Evolutionary conservation across 768 basidiomycete genomes (phyloP).

Genomic region (Lactarius vividus): DNA sequence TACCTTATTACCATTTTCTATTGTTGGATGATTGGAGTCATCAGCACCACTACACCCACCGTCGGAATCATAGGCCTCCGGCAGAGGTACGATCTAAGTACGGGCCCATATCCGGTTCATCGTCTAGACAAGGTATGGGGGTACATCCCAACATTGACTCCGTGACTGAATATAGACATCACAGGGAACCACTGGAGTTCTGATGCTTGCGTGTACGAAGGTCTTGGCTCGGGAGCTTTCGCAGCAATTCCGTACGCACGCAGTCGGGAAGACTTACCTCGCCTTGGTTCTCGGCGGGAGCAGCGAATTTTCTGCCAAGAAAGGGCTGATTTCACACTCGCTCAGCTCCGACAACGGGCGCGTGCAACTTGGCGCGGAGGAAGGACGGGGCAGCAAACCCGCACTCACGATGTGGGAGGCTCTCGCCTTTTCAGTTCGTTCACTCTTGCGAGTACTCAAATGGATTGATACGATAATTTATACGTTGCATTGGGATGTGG

Average conservation of each 20-base stretch:
- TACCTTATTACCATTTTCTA: neutral
- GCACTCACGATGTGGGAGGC: conserved; percentile 26
- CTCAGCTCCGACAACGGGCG: conserved; percentile 22
- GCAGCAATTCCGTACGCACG: conserved; percentile 22
- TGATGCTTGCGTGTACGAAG: conserved; percentile 26
- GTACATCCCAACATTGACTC: neutral
- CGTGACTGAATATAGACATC: neutral
- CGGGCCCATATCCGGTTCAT: conserved; percentile 26
- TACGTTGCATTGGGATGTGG: neutral
- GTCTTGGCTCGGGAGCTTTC: conserved; percentile 21
- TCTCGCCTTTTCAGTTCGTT: conserved; percentile 26
- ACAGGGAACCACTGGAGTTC: conserved; percentile 26
- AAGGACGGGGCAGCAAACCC: neutral
- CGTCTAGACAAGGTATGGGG: conserved; percentile 28
- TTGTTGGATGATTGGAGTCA: neutral
- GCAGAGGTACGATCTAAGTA: neutral
- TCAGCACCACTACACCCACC: neutral
- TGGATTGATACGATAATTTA: neutral
- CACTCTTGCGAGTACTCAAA: neutral
- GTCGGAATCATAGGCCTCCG: conserved; percentile 15
- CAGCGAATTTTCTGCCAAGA: conserved; percentile 2
- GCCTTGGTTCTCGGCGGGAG: conserved; percentile 21
- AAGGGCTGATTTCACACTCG: conserved; percentile 9
- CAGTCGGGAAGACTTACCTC: conserved; percentile 23
- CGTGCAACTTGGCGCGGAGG: conserved; percentile 2